phyloP scores from a whole-genome alignment of 108 stramenopile species.

The Cylindrotheca closterium region DNA sequence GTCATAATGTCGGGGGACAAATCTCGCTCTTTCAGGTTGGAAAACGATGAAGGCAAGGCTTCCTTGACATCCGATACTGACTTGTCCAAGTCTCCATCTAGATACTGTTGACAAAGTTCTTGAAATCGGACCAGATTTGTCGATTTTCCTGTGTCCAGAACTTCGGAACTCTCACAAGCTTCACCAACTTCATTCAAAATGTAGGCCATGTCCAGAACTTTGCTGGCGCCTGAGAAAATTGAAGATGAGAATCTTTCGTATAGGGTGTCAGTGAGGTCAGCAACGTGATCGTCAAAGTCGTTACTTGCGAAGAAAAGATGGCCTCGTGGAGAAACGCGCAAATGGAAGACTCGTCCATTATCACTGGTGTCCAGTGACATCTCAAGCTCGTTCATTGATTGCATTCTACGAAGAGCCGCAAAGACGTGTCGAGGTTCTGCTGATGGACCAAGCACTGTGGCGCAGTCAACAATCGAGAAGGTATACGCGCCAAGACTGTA shows the following conservation, averaged over 20 bases:
- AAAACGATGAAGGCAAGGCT: slow-evolving; percentile 12
- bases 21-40: slow-evolving; percentile 25
- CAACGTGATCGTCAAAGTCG: slow-evolving; percentile 11
- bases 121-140: slow-evolving; percentile 60
- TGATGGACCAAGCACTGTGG: slow-evolving; percentile 58
- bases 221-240: slow-evolving; percentile 41
- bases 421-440: slow-evolving; percentile 84
- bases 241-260: slow-evolving; percentile 46
- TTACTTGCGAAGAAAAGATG: slow-evolving; percentile 29
- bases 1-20: slow-evolving; percentile 38
- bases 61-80: neutral
- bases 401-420: slow-evolving; percentile 79
- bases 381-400: slow-evolving; percentile 69
- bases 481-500: slow-evolving; percentile 71
- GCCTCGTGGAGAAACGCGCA: slow-evolving; percentile 49
- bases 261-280: slow-evolving; percentile 28
- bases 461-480: slow-evolving; percentile 72
- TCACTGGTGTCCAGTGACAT: slow-evolving; percentile 54
- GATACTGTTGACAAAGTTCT: slow-evolving; percentile 51
- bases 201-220: slow-evolving; percentile 66
- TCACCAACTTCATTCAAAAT: slow-evolving; percentile 60
- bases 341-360: slow-evolving; percentile 54
- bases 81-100: slow-evolving; percentile 25
- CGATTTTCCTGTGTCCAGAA: slow-evolving; percentile 41
- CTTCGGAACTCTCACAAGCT: neutral